Base-by-base conservation (phyloP, 1,139 yeast genomes). In the Groenewaldozyma sp. region DNA sequence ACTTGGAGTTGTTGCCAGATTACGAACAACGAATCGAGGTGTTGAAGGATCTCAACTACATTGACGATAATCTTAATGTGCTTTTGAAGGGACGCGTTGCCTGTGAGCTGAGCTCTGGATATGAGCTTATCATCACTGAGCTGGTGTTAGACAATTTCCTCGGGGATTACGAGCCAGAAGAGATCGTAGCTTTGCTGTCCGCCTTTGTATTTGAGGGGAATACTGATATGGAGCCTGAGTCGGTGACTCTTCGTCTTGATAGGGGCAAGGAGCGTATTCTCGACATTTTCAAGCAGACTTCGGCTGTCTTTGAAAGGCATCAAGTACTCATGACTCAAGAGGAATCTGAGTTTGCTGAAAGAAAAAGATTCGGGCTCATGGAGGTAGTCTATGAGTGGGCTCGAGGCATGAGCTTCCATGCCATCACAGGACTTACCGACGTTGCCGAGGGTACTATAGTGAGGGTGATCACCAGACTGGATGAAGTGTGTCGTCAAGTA, bases 301-400 rank as follows among this genome's bases (percentile, higher is more conserved):
- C 81, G 49, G 64, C 66, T 27, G 78, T 83, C 2, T 86, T 75
- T 51, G 73, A 73, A 32, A 72, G 71, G 35, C 75, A 81, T 49
- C 87, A 81, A 55, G 86, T 91, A 9, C 65, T 78, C 13, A 63
- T 87, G 48, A 84, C 95, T 0, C 71, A 80, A 14, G 96, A 88
- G 43, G 98, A 91, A 54, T 82, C 81, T 39, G 86, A 82, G 47
- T 88, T 87, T 52, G 63, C 79, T 46, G 94, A 86, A 45, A 73
- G 82, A 50, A 80, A 86, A 52, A 67, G 98, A 50, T 91, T 91
- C 62, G 95, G 93, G 0, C 69, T 91, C 54, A 82, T 84, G 60
- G 91, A 87, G 58, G 95, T 87, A 10, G 95, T 91, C 3, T 91
- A 91, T 58, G 97, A 91, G 62, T 91, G 99, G 99, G 96, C 97